Base-by-base conservation (phyloP, 2,329 filamentous ascomycete genomes). In the Hymenoscyphus infarciens region DNA sequence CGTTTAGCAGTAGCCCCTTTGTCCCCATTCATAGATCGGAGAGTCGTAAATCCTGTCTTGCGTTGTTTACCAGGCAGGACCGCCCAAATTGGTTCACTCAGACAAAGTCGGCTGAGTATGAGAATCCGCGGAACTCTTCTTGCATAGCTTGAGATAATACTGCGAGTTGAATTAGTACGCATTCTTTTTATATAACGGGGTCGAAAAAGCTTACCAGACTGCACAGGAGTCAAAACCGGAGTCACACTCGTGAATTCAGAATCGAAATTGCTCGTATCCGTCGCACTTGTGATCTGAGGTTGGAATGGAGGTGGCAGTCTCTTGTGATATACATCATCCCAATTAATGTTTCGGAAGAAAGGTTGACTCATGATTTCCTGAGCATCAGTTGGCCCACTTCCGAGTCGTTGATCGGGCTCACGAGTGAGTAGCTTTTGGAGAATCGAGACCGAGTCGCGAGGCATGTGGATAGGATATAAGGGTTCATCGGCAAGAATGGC, bases 241-340 rank as follows among this genome's bases (percentile, higher is more conserved):
- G 95, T 99, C 61, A 99, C 95, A 74, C 94, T 98, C 1, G 95
- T 99, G 75, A 99, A 99, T 76, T 99, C 95, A 56, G 91, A 92
- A 75, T 99, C 95, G 77, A 99, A 99, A 80, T 99, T 99, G 82
- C 93, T 97, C n/a, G 95, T 99, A 79, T 99, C 95, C 53, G 95
- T 97, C 8, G 93, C 85, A 75, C 85, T 96, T 78, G 90, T 95
- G 72, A 99, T 96, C 42, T 86, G 86, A 19, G 95, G 95, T 76
- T 93, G 77, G 80, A 97, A 98, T 0, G 95, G 95, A 60, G 95
- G 90, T 60, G 87, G 84, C 22, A 97, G 87, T 39, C 92, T 86
- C 85, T 98, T 99, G 79, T 97, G 86, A 77, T 97, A 98, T 65
- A 99, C 92, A 74, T 99, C 95, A 68, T 99, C 95, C 95, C 95